Base-by-base conservation (phyloP, 1,284 basidiomycete species). In the Volvariella surrecta region DNA sequence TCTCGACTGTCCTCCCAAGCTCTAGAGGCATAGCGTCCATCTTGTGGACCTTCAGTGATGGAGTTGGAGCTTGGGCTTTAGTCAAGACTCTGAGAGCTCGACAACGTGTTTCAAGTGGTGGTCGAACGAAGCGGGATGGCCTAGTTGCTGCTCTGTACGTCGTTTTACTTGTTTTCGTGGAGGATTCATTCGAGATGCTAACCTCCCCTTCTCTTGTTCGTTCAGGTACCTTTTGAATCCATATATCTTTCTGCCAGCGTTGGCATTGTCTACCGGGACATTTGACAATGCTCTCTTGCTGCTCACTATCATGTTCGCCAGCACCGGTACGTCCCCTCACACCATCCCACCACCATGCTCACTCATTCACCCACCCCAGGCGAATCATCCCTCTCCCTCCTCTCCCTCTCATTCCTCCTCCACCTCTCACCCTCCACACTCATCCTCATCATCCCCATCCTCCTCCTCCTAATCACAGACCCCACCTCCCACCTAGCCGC, bases 161-260 rank as follows among this genome's bases (percentile, higher is more conserved):
- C 21, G 22, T 11, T 11, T 20, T 40, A 20, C 16, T 4, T 41
- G n/a, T 35, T 19, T 32, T 42, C 7, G 21, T 43, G 3, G 37
- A n/a, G 30, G n/a, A 48, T n/a, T 7, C 11, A 37, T 18, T 21
- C 35, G 16, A 4, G 24, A 21, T n/a, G 28, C 13, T 45, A 11
- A 41, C 49, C 20, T 50, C 35, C 2, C 15, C 15, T 24, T 37
- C 2, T 43, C 11, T 28, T 6, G 24, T 11, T 28, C n/a, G n/a
- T n/a, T 8, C 51, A 93, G 89, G 32, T 93, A 86, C 62, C 74
- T 97, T 2, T 64, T 95, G 48, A 96, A 96, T 53, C 94, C 94
- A 3, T 94, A 95, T 59, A 66, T 88, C 3, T 60, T 94, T 39
- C 67, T 90, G 1, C 79, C 91, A 0, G 85, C 81, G 31, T 64